A percentile compares a stretch with the other conserved stretches of the same genome.
These are phyloP conservation scores for Fusarium albidum DNA, from an alignment of 2,329 filamentous ascomycete genomes.

Conservation along the genomic window DNA sequence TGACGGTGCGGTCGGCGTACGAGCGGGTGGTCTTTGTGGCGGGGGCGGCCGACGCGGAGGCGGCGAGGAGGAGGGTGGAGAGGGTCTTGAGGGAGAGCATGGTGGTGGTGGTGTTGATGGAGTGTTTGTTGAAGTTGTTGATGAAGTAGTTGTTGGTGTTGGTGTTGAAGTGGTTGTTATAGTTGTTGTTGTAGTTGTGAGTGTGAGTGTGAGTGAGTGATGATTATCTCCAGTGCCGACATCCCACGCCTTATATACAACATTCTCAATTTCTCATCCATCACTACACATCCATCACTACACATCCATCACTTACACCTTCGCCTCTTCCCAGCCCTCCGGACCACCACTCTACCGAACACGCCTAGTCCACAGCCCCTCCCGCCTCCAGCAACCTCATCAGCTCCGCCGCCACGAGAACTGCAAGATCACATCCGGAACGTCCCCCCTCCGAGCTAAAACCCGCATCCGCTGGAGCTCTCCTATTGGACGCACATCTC, in stretches of 20 bases:
- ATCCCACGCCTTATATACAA: conserved; percentile 35
- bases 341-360: background rate
- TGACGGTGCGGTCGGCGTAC: conserved; percentile 43
- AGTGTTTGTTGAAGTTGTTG: conserved; percentile 1
- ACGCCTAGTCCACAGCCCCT: too few relatives aligned
- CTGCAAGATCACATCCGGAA: too few relatives aligned
- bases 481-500: too few relatives aligned
- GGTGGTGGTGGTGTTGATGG: conserved; percentile 18
- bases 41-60: conserved; percentile 45
- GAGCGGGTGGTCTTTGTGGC: conserved; percentile 36
- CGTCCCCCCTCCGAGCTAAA: too few relatives aligned
- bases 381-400: too few relatives aligned
- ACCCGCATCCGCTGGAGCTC: too few relatives aligned
- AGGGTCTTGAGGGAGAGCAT: conserved; percentile 46
- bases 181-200: conserved; percentile 13
- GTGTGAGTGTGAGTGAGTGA: conserved; percentile 26
- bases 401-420: conserved; percentile 16
- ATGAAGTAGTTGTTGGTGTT: conserved; percentile 3
- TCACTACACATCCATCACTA: background rate
- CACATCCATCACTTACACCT: background rate
- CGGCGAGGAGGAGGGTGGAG: conserved; percentile 40
- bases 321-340: background rate
- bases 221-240: conserved; percentile 12
- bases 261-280: background rate
- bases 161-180: conserved; percentile 4